Evolutionary conservation across 2,329 filamentous ascomycete species (phyloP).

Genomic region (Fusarium sp.): DNA sequence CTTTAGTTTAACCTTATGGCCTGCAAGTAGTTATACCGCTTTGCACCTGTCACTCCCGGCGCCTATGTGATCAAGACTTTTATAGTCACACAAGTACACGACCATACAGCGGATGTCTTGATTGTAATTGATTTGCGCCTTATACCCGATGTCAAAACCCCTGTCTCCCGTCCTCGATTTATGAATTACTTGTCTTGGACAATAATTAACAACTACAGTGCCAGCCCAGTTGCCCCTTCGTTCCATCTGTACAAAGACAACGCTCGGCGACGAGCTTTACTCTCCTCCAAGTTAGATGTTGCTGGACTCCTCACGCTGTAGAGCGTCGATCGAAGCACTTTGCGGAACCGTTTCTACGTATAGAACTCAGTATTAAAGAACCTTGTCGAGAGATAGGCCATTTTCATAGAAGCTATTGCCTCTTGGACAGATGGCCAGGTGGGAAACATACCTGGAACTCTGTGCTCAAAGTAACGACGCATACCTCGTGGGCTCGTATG

Average conservation of each 20-base stretch:
- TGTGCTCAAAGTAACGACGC: background rate
- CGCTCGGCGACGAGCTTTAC: background rate
- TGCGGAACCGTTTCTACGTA: background rate
- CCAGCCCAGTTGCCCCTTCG: background rate
- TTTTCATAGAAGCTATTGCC: too few relatives aligned
- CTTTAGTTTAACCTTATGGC: too few relatives aligned
- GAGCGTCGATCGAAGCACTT: background rate
- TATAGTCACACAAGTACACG: too few relatives aligned
- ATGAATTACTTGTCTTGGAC: rapidly evolving
- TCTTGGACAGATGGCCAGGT: background rate
- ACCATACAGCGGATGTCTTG: too few relatives aligned
- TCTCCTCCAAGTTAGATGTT: background rate
- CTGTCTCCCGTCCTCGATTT: too few relatives aligned
- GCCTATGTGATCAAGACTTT: too few relatives aligned
- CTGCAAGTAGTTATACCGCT: too few relatives aligned
- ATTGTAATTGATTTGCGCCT: too few relatives aligned
- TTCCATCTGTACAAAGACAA: background rate
- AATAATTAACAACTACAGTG: background rate
- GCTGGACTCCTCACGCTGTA: conserved; percentile 1
- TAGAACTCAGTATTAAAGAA: too few relatives aligned
- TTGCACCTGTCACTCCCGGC: too few relatives aligned
- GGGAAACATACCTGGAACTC: background rate
- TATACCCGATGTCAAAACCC: too few relatives aligned
- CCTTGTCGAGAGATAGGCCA: too few relatives aligned
- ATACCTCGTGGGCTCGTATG: conserved; percentile 1